Conservation (phyloP, 352 stramenopile species). For the Globisporangium middletonii region DNA sequence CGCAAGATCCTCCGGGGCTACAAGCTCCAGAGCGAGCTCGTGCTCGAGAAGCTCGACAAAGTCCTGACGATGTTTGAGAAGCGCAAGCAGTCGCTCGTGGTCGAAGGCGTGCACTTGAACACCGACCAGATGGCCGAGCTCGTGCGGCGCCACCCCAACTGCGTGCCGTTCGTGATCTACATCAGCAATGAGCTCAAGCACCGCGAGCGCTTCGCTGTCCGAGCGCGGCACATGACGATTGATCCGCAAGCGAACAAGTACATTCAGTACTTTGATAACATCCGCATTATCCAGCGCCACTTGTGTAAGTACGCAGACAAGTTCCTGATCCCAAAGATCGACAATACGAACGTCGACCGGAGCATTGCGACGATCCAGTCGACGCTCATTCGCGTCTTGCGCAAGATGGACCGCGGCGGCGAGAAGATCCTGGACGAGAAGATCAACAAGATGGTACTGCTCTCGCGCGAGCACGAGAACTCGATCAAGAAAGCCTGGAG, state of each 20-base stretch:
- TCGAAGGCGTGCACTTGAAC: constrained; percentile 85
- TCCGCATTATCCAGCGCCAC: constrained; percentile 84
- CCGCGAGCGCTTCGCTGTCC: constrained; percentile 79
- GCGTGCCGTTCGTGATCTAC: constrained; percentile 86
- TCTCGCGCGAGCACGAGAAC: constrained; percentile 83
- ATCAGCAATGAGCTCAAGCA: constrained; percentile 88
- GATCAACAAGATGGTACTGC: constrained; percentile 79
- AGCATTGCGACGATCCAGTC: constrained; percentile 84
- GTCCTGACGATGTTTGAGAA: constrained; percentile 85
- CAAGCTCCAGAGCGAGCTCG: constrained; percentile 73
- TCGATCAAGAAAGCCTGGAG: constrained; percentile 87
- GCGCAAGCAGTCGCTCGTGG: constrained; percentile 75
- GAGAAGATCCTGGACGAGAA: constrained; percentile 71
- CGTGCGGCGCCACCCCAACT: constrained; percentile 75
- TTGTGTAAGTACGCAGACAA: constrained; percentile 82
- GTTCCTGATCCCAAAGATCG: constrained; percentile 84
- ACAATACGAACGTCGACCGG: constrained; percentile 87
- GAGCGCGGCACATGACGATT: constrained; percentile 84
- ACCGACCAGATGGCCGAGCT: constrained; percentile 76
- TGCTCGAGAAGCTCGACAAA: constrained; percentile 79
- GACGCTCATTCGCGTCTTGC: constrained; percentile 76
- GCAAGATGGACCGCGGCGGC: constrained; percentile 69
- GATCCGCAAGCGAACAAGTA: constrained; percentile 88
- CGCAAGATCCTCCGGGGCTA: constrained; percentile 78
- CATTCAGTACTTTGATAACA: constrained; percentile 90